Evolutionary conservation across 371 early-diverging fungal genomes (phyloP).

Genomic region (Mortierella sp.): DNA sequence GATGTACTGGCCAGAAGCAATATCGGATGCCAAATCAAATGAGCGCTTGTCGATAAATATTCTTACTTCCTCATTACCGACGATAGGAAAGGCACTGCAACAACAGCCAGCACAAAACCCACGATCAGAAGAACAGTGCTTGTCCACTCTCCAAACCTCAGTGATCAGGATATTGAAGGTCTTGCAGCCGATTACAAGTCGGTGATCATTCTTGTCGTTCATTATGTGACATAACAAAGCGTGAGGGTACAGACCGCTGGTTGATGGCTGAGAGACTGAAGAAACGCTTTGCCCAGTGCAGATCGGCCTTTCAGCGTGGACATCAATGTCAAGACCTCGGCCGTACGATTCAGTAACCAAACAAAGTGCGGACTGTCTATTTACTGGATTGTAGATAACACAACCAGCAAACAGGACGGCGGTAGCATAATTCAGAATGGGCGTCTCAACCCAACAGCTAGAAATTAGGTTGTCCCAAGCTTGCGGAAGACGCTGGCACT

Average conservation of each 20-base stretch:
- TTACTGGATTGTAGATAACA: conserved; percentile 13
- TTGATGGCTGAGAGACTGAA: conserved; percentile 2
- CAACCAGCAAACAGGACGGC: conserved; percentile 21
- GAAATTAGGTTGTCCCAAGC: conserved; percentile 20
- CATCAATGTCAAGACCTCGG: conserved; percentile 11
- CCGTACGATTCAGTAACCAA: conserved; percentile 25
- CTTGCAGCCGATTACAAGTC: conserved; percentile 22
- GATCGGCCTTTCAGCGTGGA: conserved; percentile 15
- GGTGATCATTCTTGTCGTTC: conserved; percentile 17
- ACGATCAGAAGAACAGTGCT: too few relatives aligned
- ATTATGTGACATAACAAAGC: conserved; percentile 11
- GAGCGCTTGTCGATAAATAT: conserved; percentile 18
- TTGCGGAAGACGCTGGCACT: conserved; percentile 10
- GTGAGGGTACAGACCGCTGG: conserved; percentile 15
- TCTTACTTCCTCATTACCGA: conserved; percentile 11
- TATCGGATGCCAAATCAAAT: conserved; percentile 14
- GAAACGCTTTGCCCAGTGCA: conserved; percentile 13
- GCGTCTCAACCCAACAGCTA: conserved; percentile 19
- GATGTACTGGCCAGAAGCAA: conserved; percentile 10
- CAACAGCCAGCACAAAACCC: too few relatives aligned
- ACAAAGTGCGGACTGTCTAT: conserved; percentile 1
- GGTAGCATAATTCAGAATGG: conserved; percentile 16
- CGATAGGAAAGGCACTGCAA: conserved; percentile 15
- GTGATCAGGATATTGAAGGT: conserved; percentile 4
- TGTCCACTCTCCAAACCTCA: too few relatives aligned